Evolutionary conservation across 257 asterid genomes (phyloP).

Genomic region (Penstemon barbatus): DNA sequence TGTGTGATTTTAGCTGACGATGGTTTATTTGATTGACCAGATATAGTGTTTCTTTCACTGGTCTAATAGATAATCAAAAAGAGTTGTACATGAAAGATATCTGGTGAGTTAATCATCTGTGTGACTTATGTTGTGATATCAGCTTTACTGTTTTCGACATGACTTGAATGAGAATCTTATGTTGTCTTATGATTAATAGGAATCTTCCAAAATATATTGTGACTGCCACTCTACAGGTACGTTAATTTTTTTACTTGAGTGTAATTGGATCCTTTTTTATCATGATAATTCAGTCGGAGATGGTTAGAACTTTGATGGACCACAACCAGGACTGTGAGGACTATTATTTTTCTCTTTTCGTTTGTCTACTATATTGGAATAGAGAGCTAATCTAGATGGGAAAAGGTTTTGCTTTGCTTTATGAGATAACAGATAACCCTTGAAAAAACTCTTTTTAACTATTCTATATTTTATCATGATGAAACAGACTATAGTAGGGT

Average conservation of each 20-base stretch:
- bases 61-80: slow-evolving; percentile 44
- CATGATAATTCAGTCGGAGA: no score
- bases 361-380: no score
- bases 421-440: no score
- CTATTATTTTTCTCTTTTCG: no score
- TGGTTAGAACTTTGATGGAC: no score
- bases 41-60: slow-evolving; percentile 64
- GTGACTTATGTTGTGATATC: neutral
- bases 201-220: slow-evolving; percentile 75
- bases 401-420: no score
- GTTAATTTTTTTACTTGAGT: neutral
- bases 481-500: no score
- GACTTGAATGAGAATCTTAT: slow-evolving; percentile 12
- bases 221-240: slow-evolving; percentile 92
- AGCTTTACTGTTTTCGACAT: neutral
- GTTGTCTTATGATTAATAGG: slow-evolving; percentile 45
- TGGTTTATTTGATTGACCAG: slow-evolving; percentile 45
- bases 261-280: neutral
- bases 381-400: no score
- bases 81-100: slow-evolving; percentile 80
- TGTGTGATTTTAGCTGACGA: slow-evolving; percentile 19
- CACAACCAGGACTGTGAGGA: no score
- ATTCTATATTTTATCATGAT: no score
- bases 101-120: slow-evolving; percentile 52
- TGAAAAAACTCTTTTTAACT: no score